Base-by-base conservation (phyloP, 768 basidiomycete genomes). In the Podaxis sp. region DNA sequence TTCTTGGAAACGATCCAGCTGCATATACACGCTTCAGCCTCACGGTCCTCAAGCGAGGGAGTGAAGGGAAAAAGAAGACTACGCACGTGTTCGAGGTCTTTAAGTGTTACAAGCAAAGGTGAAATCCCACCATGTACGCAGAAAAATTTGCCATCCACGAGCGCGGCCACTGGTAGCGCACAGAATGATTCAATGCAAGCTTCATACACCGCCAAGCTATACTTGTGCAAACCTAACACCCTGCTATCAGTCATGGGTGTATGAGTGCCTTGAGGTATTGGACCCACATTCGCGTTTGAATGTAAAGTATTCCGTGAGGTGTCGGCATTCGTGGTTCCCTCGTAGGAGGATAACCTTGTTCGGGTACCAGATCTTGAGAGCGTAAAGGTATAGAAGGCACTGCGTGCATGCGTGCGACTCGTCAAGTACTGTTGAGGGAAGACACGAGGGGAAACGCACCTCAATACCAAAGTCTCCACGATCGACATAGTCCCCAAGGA, bases 71-170 rank as follows among this genome's bases (percentile, higher is more conserved):
- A n/a, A 33, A 24, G 24, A 22, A 13, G 28, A 20, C 10, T 24
- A 44, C 68, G 63, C 48, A 70, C 65, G n/a, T 65, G 63, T 20
- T 70, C 66, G 10, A 76, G 62, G 60, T 99, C 96, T 37, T 87
- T 85, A 3, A 99, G 79, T 5, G 85, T 87, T 49, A 88, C 76
- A 1, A 99, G 82, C 66, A 91, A 88, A 0, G 97, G 97, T 0
- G 93, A 95, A 40, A 99, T 82, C 3, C 97, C 97, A 2, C 97
- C 97, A 67, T 99, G 97, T 2, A 99, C 95, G 70, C 96, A 99
- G 74, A 99, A 91, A 80, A 99, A 99, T 69, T 94, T 91, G 65
- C 87, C 84, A 73, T 99, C 97, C 74, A 99, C 91, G 62, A 99
- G 79, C 6, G 94, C 97, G 0, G 95, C 84, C 37, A 99, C 77